Evolutionary conservation across 1,284 basidiomycete species (phyloP), one percentile per base, ranked within the genome.

Genomic region (Trichosporon sp.): DNA sequence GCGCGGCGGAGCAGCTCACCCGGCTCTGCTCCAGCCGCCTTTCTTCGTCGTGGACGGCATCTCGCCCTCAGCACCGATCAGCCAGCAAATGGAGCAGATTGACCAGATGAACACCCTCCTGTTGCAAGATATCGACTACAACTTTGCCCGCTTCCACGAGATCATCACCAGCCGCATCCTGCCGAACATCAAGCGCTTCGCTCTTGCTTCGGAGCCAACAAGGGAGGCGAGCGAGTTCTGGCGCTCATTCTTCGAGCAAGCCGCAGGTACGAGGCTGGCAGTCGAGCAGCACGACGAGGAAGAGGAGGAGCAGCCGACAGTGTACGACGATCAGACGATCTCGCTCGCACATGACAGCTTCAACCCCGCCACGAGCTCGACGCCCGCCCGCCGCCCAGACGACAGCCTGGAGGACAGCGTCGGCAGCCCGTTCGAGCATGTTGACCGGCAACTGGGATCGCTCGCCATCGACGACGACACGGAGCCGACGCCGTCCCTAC

Each of bases 141-240:
- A 95, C 77, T 94, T 96, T 78, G 89, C 94, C 0, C 89, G 86
- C 70, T 90, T 94, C 60, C 92, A 96, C 73, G 86, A 92, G 74
- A 81, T 92, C n/a, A 84, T 96, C 74, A 88, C 91, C 5, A 88
- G 85, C 58, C 87, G 85, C 71, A 83, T 97, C 34, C 79, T 97
- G 54, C 94, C 94, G 7, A 88, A 92, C 14, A 87, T 97, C 69
- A 95, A 93, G 77, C 85, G 89, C 56, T 96, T 92, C 80, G 88
- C 91, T 0, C 86, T 91, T 16, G 89, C 87, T 21, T 91, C 90
- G 25, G 88, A 92, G 71, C 90, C 92, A 5, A 91, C 93, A 19
- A 84, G 91, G 71, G 91, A 95, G 69, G 89, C 91, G 29, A 91
- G 92, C n/a, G 69, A 93, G 89, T 96, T 96, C 78, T 97, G 94